Conservation (phyloP, 306 rosid genomes). For the Lotus japonicus region DNA sequence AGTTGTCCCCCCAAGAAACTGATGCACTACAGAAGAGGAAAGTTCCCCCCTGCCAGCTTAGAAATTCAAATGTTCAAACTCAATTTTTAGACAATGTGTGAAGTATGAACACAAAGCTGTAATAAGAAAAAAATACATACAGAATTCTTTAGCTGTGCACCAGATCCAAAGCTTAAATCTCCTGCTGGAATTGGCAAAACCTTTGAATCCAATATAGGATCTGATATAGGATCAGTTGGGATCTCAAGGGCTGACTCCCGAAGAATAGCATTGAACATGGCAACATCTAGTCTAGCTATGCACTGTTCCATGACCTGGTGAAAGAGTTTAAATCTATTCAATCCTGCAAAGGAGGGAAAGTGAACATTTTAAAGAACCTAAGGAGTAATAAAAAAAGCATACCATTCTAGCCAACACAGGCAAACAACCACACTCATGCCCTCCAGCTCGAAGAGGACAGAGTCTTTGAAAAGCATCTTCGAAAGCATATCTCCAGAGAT, state of each 20-base stretch:
- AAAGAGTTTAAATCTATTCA: conserved; percentile 24
- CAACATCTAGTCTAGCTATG: conserved; percentile 80
- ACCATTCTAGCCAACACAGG: conserved; percentile 86
- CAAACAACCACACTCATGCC: conserved; percentile 97
- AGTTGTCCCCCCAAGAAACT: neutral
- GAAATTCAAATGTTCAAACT: neutral
- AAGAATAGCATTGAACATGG: conserved; percentile 95
- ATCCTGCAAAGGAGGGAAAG: conserved; percentile 5
- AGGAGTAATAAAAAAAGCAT: conserved; percentile 5
- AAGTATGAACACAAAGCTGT: neutral
- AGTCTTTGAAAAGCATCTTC: conserved; percentile 83
- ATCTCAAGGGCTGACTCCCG: conserved; percentile 93
- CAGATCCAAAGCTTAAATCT: conserved; percentile 93
- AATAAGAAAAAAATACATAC: conserved; percentile 31
- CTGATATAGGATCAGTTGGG: conserved; percentile 96
- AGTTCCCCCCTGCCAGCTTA: neutral
- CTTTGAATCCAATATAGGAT: conserved; percentile 83
- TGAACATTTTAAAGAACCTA: neutral
- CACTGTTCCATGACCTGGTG: conserved; percentile 87
- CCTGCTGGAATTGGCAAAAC: conserved; percentile 98
- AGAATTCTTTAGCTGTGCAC: conserved; percentile 94
- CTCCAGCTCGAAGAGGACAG: conserved; percentile 95
- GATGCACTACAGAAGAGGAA: neutral
- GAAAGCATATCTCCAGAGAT: conserved; percentile 81
- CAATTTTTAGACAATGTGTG: neutral